These are phyloP conservation scores for Tylopilus sp. DNA, from an alignment of 768 basidiomycete species.

Conservation along the genomic window DNA sequence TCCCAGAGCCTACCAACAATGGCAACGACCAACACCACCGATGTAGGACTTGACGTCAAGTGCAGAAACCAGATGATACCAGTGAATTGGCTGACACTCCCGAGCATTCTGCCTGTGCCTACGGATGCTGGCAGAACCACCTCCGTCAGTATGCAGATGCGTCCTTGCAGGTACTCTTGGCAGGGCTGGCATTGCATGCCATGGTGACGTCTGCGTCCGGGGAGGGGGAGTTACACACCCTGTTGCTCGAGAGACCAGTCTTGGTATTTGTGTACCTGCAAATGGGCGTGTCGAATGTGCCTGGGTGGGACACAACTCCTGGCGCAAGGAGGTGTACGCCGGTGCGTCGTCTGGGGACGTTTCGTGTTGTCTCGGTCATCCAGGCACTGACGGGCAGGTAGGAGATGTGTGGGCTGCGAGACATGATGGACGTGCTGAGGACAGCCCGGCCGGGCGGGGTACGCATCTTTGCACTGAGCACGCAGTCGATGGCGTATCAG, in stretches of 20 bases:
- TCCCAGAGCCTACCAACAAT: no score
- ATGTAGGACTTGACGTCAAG: no score
- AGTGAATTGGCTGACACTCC: constrained; percentile 12
- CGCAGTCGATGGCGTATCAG: constrained; percentile 18
- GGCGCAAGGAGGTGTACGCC: no score
- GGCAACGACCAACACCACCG: no score
- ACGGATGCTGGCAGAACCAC: constrained; percentile 12
- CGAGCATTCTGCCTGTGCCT: constrained; percentile 9
- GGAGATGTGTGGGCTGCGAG: no score
- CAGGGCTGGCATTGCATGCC: constrained; percentile 2
- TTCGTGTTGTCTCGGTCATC: no score
- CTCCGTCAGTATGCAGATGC: neutral
- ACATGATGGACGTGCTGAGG: constrained; percentile 6
- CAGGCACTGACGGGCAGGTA: no score
- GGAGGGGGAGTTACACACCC: neutral
- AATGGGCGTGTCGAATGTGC: constrained; percentile 11
- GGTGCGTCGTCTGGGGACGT: no score
- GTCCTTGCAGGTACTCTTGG: constrained; percentile 1
- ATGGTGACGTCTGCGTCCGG: no score
- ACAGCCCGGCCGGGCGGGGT: neutral
- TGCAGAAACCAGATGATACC: no score
- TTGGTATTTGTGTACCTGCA: no score
- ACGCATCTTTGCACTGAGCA: constrained; percentile 18
- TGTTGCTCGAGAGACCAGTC: constrained; percentile 18
- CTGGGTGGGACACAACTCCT: no score